Conservation (phyloP, 495 filamentous ascomycete species). For the Aspergillus mulundensis region DNA sequence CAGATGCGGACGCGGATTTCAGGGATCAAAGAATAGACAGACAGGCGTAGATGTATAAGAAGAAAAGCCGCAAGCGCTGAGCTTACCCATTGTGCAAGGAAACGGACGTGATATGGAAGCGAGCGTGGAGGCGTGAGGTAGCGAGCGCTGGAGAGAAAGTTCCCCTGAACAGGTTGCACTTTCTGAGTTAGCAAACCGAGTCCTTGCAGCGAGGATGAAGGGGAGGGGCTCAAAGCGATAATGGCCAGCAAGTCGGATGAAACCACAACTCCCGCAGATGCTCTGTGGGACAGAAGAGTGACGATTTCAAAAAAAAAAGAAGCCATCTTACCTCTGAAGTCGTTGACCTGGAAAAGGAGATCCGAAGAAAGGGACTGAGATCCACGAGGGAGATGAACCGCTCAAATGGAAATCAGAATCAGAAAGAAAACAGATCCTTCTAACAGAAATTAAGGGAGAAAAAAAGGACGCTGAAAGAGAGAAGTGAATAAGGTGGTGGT, state of each 20-base stretch:
- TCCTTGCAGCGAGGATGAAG: slow-evolving; percentile 19
- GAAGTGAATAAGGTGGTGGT: slow-evolving; percentile 20
- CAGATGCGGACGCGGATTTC: slow-evolving; percentile 1
- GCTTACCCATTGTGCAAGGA: slow-evolving; percentile 44
- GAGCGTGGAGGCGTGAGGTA: slow-evolving; percentile 25
- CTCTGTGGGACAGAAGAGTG: slow-evolving; percentile 4
- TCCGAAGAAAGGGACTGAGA: slow-evolving; percentile 16
- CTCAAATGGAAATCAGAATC: slow-evolving; percentile 12
- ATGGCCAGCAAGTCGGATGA: slow-evolving; percentile 8
- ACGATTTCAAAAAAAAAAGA: slow-evolving; percentile 1
- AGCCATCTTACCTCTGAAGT: slow-evolving; percentile 19
- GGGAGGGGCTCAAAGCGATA: slow-evolving; percentile 10
- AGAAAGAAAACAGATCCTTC: slow-evolving; percentile 8
- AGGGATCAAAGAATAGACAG: background rate
- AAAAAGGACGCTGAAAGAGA: slow-evolving; percentile 25
- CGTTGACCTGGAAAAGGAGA: slow-evolving; percentile 18
- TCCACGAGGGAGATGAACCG: slow-evolving; percentile 14
- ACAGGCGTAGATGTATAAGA: slow-evolving; percentile 12
- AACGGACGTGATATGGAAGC: slow-evolving; percentile 22
- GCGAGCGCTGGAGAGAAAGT: slow-evolving; percentile 26
- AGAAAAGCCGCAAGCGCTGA: slow-evolving; percentile 11
- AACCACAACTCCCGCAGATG: slow-evolving; percentile 10
- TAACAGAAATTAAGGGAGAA: slow-evolving; percentile 16
- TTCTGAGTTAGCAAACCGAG: slow-evolving; percentile 22
- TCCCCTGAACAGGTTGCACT: slow-evolving; percentile 31